Evolutionary conservation across 2,329 filamentous ascomycete genomes (phyloP).

Genomic region (Zasmidium citrigriseum): DNA sequence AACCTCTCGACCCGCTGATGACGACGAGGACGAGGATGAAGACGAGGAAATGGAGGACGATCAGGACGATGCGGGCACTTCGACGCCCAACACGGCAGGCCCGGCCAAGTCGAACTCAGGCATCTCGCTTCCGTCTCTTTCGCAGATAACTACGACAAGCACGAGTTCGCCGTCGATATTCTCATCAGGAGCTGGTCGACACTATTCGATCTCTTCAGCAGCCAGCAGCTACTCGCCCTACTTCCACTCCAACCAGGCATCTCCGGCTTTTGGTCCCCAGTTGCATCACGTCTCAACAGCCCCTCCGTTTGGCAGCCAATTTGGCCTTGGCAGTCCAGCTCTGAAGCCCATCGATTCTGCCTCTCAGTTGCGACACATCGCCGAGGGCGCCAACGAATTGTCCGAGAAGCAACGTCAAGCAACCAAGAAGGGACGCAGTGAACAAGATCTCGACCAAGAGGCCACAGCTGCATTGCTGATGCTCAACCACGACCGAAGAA

Average conservation of each 20-base stretch:
- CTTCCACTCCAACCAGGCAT: slow-evolving; percentile 53
- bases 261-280: slow-evolving; percentile 59
- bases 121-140: slow-evolving; percentile 42
- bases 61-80: slow-evolving; percentile 10
- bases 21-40: slow-evolving; percentile 44
- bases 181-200: slow-evolving; percentile 26
- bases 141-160: slow-evolving; percentile 45
- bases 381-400: slow-evolving; percentile 29
- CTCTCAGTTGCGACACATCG: slow-evolving; percentile 28
- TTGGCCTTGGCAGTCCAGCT: slow-evolving; percentile 42
- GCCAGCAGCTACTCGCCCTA: slow-evolving; percentile 37
- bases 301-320: slow-evolving; percentile 21
- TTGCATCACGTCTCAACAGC: slow-evolving; percentile 28
- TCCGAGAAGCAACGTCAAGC: slow-evolving; percentile 25
- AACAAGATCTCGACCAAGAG: slow-evolving; percentile 60
- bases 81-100: slow-evolving; percentile 36
- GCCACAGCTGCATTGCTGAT: slow-evolving; percentile 85
- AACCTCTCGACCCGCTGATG: slow-evolving; percentile 31
- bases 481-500: slow-evolving; percentile 76
- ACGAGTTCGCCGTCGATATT: slow-evolving; percentile 32
- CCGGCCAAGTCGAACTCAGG: slow-evolving; percentile 24
- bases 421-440: slow-evolving; percentile 21
- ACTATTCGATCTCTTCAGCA: slow-evolving; percentile 44
- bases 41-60: slow-evolving; percentile 64
- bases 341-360: slow-evolving; percentile 57